Evolutionary conservation across 2,329 filamentous ascomycete species (phyloP).

Genomic region (Neonectria faginata): DNA sequence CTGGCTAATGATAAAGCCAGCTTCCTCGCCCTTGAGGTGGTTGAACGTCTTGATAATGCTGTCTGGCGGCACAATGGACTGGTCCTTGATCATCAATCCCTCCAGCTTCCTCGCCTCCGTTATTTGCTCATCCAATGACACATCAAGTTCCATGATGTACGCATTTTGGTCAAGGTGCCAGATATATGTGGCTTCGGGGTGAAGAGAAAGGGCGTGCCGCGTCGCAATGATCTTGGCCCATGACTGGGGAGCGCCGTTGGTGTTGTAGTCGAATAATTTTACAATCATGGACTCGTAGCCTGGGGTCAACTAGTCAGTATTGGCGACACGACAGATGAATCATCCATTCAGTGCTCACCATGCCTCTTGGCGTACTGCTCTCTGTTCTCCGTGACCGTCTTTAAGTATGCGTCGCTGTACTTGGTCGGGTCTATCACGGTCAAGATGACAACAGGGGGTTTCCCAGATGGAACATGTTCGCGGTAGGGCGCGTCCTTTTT

Average conservation of each 20-base stretch:
- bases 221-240: constrained; percentile 88
- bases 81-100: constrained; percentile 83
- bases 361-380: constrained; percentile 86
- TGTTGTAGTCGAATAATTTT: constrained; percentile 79
- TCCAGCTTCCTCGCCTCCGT: constrained; percentile 77
- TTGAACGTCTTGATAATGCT: constrained; percentile 96
- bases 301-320: constrained; percentile 52
- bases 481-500: constrained; percentile 47
- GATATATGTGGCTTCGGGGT: constrained; percentile 81
- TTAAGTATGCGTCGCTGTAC: constrained; percentile 74
- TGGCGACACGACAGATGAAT: not conserved
- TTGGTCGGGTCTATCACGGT: constrained; percentile 80
- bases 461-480: constrained; percentile 61
- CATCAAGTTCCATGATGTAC: constrained; percentile 85
- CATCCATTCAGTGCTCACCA: constrained; percentile 66
- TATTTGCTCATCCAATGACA: constrained; percentile 77
- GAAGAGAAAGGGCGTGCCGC: constrained; percentile 86
- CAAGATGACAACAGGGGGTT: constrained; percentile 79
- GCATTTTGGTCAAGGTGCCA: constrained; percentile 90
- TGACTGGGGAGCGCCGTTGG: constrained; percentile 68
- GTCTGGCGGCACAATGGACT: constrained; percentile 90
- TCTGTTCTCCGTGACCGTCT: constrained; percentile 83
- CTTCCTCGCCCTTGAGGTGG: constrained; percentile 80
- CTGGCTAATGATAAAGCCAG: constrained; percentile 86
- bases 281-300: constrained; percentile 90